These are phyloP conservation scores for Multifurca ochricompacta DNA, from an alignment of 768 basidiomycete species.

Conservation along the genomic window DNA sequence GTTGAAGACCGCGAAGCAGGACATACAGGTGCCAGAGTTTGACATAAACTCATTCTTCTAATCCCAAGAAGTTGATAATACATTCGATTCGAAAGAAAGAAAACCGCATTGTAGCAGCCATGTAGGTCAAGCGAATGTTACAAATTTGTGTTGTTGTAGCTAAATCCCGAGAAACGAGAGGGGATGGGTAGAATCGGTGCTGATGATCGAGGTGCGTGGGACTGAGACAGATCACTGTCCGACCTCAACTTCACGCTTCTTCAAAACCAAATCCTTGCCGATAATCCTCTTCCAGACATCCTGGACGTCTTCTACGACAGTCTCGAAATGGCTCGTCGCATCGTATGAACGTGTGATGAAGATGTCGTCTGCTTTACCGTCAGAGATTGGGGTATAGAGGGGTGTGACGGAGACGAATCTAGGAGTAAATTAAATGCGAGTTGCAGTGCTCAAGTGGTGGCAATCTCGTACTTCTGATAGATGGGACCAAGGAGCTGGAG, in stretches of 20 bases:
- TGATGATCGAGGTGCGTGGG: slow-evolving; percentile 3
- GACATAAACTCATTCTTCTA: slow-evolving; percentile 74
- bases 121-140: slow-evolving; percentile 12
- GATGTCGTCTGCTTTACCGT: slow-evolving; percentile 80
- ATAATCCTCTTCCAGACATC: slow-evolving; percentile 91
- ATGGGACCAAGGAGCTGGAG: slow-evolving; percentile 87
- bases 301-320: slow-evolving; percentile 93
- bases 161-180: not conserved
- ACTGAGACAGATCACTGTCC: slow-evolving; percentile 33
- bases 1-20: slow-evolving; percentile 87
- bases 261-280: slow-evolving; percentile 71
- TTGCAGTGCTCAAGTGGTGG: not conserved
- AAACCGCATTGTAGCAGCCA: not conserved
- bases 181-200: not conserved
- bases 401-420: slow-evolving; percentile 90
- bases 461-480: slow-evolving; percentile 72
- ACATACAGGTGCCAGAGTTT: slow-evolving; percentile 80
- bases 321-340: slow-evolving; percentile 98
- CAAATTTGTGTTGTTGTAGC: slow-evolving; percentile 11
- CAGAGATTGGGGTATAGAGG: slow-evolving; percentile 80
- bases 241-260: slow-evolving; percentile 74
- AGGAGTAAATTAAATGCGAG: not conserved
- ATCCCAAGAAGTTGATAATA: slow-evolving; percentile 9
- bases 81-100: not conserved
- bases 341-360: slow-evolving; percentile 98